Evolutionary conservation across 768 basidiomycete genomes (phyloP).

Genomic region (Leccinum boreale): DNA sequence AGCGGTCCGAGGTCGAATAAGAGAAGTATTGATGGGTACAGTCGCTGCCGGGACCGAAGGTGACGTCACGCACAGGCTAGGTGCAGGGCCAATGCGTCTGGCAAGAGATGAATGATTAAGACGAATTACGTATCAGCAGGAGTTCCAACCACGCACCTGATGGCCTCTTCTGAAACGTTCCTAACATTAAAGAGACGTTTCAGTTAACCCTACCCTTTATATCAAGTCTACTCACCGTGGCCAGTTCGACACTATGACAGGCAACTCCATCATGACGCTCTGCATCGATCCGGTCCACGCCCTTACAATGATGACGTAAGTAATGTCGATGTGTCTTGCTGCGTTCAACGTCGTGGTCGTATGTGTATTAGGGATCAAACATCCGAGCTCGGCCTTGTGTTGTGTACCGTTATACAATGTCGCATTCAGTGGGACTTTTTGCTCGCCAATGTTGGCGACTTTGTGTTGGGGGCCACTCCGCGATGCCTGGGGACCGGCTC

Average conservation of each 20-base stretch:
- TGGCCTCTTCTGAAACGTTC: constrained; percentile 67
- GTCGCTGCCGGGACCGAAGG: constrained; percentile 30
- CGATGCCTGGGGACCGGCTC: constrained; percentile 51
- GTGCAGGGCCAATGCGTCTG: constrained; percentile 50
- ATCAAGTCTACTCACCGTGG: constrained; percentile 52
- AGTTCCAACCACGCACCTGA: constrained; percentile 36
- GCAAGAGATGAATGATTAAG: not conserved
- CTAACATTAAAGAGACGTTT: constrained; percentile 34
- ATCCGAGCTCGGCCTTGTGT: constrained; percentile 70
- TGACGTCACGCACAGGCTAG: constrained; percentile 35
- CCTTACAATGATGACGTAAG: constrained; percentile 72
- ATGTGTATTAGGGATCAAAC: constrained; percentile 67
- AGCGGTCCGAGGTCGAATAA: constrained; percentile 20
- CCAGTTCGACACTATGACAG: constrained; percentile 84
- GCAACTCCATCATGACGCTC: constrained; percentile 67
- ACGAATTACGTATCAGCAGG: not conserved
- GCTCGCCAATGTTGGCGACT: constrained; percentile 58
- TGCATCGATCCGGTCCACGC: constrained; percentile 71
- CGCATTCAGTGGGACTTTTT: constrained; percentile 67
- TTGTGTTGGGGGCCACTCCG: constrained; percentile 58
- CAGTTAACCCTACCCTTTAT: not conserved
- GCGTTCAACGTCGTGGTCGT: constrained; percentile 79
- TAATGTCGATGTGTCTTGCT: constrained; percentile 83
- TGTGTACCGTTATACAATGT: constrained; percentile 70
- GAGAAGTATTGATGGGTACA: constrained; percentile 26